Base-by-base conservation (phyloP, 805 yeast genomes). In the Candida tibetensis region DNA sequence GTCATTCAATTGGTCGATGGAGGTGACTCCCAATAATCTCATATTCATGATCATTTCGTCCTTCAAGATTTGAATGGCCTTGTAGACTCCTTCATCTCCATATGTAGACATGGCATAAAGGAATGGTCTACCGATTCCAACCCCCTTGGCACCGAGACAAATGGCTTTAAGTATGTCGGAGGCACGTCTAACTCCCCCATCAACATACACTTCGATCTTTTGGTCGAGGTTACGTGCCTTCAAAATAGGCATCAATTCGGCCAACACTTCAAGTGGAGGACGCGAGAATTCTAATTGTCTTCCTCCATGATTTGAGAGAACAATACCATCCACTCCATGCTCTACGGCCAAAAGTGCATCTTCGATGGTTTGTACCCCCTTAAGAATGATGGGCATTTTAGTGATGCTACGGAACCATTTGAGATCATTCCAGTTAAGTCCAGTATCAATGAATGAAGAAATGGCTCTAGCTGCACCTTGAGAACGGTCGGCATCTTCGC, bases 101-200 rank as follows among this genome's bases (percentile, higher is more conserved):
- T 85, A 86, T 1, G 86, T 72, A n/a, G 85, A 72, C 79, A 83
- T 77, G 27, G 89, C 88, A 53, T 82, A 85, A 23, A 84, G 56
- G 57, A 85, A 81, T 2, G 90, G 87, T 40, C 91, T 69, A 4
- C 93, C 90, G 28, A 85, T 58, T 1, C 93, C 93, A 3, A 77
- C 80, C 3, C 85, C 87, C 41, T 72, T 77, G 19, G 91, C 93
- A 7, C 93, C 95, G 3, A 85, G 66, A 40, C 86, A 79, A 10
- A 85, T 57, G 0, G 93, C 91, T 52, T 85, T 85, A 34, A 85
- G 49, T n/a, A 85, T 62, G 53, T 85, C 95, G 3, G 88, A 76
- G 8, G 85, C 93, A 49, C 91, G 71, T 44, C 88, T 71, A 18
- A 85, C 69, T 26, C 93, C 93, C 36, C 95, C 93, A 53, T 85